Base-by-base conservation (phyloP, 805 yeast genomes). In the Zygotorulaspora chibaensis region DNA sequence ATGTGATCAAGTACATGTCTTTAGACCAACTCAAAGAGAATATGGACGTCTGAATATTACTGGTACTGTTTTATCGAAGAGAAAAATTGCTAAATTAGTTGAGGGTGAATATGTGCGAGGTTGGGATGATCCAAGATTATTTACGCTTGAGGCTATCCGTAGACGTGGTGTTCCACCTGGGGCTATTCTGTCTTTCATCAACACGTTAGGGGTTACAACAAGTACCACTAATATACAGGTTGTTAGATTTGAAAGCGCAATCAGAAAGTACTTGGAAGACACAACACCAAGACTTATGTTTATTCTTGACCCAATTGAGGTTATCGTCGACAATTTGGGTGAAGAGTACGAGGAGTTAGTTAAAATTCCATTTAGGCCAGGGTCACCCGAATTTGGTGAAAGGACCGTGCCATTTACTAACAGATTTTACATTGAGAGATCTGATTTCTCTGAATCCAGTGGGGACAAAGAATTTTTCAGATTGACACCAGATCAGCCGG, bases 151-250 rank as follows among this genome's bases (percentile, higher is more conserved):
- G 57, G 96, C 93, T 42, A 81, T 93, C 50, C 84, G 88, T 64
- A 85, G 99, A 66, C 87, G 99, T 65, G 99, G 99, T 72, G 83
- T 93, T 8, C 99, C 99, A 55, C 99, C 99, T 10, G 97, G 98
- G 37, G 97, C 98, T 25, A 87, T 93, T 65, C 75, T 93, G 63
- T 79, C 89, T 27, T 93, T 93, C 66, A 86, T 93, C 61, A 87
- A 90, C 66, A 91, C 96, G 38, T 77, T 93, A 57, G 99, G 99
- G 61, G 99, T 93, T 46, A 93, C 99, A 35, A 93, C 98, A 1
- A 76, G 91, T 38, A 85, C 90, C 37, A 83, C 96, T 35, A 88
- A 87, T 62, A 93, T 93, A 63, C 98, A 93, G 73, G 84, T 79
- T 15, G 79, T 80, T 8, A 77, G 99, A 65, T 89, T 93, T 62